Evolutionary conservation across 768 basidiomycete species (phyloP), one percentile per base, ranked within the genome.

Genomic region (Leccinum arenicola): DNA sequence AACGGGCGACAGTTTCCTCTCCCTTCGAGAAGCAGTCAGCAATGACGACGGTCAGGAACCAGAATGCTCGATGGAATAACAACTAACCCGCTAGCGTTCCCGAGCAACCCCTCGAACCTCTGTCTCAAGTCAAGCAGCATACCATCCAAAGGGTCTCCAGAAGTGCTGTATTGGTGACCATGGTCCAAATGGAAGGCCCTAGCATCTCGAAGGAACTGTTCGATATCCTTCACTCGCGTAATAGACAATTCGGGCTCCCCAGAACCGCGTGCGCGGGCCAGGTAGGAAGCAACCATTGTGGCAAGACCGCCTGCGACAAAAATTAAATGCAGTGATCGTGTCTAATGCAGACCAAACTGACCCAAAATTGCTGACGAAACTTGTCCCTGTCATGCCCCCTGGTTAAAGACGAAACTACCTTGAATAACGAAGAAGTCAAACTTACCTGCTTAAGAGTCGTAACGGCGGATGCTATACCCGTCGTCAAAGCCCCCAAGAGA

Each of bases 201-300:
- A 38, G 78, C 77, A 61, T 89, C 85, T 27, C 89, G 84, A 25
- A 90, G 73, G 63, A 84, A 91, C 21, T 84, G 80, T 23, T 88
- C 84, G 2, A 91, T 76, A 58, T 86, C 85, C 61, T 85, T 84
- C 4, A 76, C 77, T 11, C 83, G 80, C 3, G 74, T 68, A 31
- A 78, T 75, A 0, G 86, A 87, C n/a, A 79, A 54, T 60, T 90
- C 86, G 2, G 89, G 89, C 63, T 91, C 89, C 38, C 82, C 82
- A 0, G 87, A 84, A 11, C 88, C 87, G 27, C 88, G 82, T 25
- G 82, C 78, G 12, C 85, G 83, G 3, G 89, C 89, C 25, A 91
- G 77, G 70, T 87, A 91, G 2, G 88, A 86, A 17, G 89, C 88
- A 14, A 86, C 80, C 19, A 90, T 21, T 0, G 89, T 91, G 4